Percentiles rank a stretch among this genome's conserved stretches.
Evolutionary conservation across 495 filamentous ascomycete species (phyloP).

Genomic region (Lindgomyces ingoldianus): DNA sequence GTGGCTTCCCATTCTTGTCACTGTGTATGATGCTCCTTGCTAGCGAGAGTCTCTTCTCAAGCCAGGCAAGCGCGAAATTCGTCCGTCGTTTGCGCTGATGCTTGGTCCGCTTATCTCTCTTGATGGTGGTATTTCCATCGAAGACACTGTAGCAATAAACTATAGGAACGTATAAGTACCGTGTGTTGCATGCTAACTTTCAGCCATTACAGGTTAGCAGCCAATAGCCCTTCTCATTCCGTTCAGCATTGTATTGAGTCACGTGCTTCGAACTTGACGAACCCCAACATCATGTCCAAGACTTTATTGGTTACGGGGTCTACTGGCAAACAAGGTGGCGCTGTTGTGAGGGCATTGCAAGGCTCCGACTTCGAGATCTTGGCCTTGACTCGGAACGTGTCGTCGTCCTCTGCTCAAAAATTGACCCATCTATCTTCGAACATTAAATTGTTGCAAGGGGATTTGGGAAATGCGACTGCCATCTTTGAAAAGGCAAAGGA

Average conservation of each 20-base stretch:
- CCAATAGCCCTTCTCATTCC: neutral
- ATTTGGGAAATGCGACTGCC: constrained; percentile 52
- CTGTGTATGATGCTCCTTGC: no score
- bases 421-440: constrained; percentile 51
- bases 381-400: constrained; percentile 65
- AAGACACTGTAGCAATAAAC: no score
- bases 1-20: no score
- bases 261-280: neutral
- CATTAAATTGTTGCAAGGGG: constrained; percentile 59
- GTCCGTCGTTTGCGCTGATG: no score
- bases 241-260: neutral
- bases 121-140: no score
- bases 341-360: constrained; percentile 56
- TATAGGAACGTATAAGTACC: no score
- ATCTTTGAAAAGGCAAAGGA: constrained; percentile 56
- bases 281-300: constrained; percentile 33
- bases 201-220: neutral
- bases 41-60: no score
- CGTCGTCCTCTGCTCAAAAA: constrained; percentile 55
- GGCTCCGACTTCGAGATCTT: constrained; percentile 58
- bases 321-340: constrained; percentile 71
- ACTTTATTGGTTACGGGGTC: constrained; percentile 67
- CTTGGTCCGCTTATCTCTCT: no score
- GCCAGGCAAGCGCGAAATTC: no score
- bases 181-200: neutral